Evolutionary conservation across 768 basidiomycete species (phyloP).

Genomic region (Mycena belliarum): DNA sequence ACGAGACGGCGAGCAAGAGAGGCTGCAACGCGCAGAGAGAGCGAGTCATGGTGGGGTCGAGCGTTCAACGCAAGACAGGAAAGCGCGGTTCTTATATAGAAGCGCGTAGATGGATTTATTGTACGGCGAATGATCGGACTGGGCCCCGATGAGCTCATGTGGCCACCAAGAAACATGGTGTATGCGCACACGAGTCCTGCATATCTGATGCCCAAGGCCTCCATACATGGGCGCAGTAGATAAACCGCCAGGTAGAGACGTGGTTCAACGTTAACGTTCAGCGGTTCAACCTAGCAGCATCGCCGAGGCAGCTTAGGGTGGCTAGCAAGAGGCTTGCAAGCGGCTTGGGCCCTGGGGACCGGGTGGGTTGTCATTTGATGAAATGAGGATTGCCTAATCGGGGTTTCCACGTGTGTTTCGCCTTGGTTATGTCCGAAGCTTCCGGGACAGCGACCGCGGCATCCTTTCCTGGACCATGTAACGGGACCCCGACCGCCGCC

Average conservation of each 20-base stretch:
- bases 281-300: no score
- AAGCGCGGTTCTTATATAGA: constrained; percentile 16
- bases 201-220: constrained; percentile 1
- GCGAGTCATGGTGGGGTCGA: constrained; percentile 18
- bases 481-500: neutral
- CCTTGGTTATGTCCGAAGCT: no score
- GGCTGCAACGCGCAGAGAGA: constrained; percentile 19
- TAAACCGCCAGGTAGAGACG: neutral
- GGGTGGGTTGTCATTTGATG: no score
- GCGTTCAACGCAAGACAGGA: constrained; percentile 9
- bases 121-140: neutral
- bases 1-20: constrained; percentile 28
- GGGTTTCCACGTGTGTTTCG: neutral
- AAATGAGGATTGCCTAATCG: neutral
- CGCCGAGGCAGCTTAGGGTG: no score
- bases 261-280: no score
- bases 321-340: no score
- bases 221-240: neutral
- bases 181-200: neutral
- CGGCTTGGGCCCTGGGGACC: no score
- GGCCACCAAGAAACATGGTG: neutral
- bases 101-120: neutral
- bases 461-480: neutral
- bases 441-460: neutral
- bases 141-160: constrained; percentile 12